Conservation (phyloP, 805 yeast species). For the Hagleromyces aurorensis region DNA sequence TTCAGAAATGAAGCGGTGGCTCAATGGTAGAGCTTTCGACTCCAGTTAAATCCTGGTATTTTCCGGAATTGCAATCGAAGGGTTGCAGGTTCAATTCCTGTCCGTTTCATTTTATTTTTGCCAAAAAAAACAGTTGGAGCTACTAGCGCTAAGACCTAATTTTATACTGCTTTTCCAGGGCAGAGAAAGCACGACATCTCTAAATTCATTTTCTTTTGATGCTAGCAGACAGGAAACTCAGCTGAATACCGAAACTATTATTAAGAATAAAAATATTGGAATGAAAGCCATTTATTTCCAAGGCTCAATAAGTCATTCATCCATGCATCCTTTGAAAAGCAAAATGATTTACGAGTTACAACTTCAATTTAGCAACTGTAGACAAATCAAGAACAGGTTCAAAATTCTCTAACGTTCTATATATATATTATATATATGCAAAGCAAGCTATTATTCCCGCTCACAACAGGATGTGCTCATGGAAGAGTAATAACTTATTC, state of each 20-base stretch:
- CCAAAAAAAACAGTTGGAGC: too few relatives aligned
- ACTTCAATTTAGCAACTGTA: not conserved
- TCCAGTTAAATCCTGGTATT: slow-evolving; percentile 34
- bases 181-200: too few relatives aligned
- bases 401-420: not conserved
- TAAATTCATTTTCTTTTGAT: slow-evolving; percentile 1
- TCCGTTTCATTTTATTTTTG: slow-evolving; percentile 42
- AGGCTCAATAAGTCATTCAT: not conserved
- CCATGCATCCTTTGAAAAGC: not conserved
- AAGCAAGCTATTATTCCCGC: too few relatives aligned
- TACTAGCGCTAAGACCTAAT: too few relatives aligned
- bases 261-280: not conserved
- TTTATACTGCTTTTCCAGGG: too few relatives aligned
- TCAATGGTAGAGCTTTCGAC: slow-evolving; percentile 56
- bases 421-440: too few relatives aligned
- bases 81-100: slow-evolving; percentile 68
- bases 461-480: too few relatives aligned
- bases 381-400: not conserved
- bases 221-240: not conserved
- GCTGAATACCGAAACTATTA: not conserved
- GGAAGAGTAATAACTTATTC: slow-evolving; percentile 1
- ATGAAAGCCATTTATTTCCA: not conserved
- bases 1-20: slow-evolving; percentile 46
- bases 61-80: slow-evolving; percentile 37
- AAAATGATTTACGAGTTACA: not conserved